Percentiles rank a stretch among this genome's conserved stretches.
phyloP scores from a whole-genome alignment of 345 rosid genomes.

The Stellera chamaejasme region DNA sequence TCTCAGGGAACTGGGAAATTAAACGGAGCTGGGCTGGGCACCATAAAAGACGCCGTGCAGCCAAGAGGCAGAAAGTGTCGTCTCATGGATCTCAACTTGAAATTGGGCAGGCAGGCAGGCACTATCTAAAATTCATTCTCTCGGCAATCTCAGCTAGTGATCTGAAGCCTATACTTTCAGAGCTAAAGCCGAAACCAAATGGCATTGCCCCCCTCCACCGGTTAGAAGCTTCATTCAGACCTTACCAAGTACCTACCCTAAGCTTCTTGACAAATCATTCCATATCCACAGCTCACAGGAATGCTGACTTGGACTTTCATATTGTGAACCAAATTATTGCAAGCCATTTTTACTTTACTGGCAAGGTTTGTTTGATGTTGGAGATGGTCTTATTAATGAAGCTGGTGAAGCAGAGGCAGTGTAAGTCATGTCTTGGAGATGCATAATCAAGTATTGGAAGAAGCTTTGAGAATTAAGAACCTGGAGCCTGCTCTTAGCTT shows the following conservation, averaged over 20 bases:
- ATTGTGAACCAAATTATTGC: constrained; percentile 56
- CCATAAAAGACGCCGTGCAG: constrained; percentile 45
- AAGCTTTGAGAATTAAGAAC: constrained; percentile 44
- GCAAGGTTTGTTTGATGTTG: constrained; percentile 71
- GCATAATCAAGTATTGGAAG: constrained; percentile 46
- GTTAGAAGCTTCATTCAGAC: constrained; percentile 36
- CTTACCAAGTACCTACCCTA: constrained; percentile 48
- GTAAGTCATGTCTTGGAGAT: constrained; percentile 48
- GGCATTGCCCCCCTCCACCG: constrained; percentile 32
- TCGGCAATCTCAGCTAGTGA: constrained; percentile 20
- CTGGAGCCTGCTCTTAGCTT: constrained; percentile 67
- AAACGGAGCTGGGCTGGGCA: constrained; percentile 36
- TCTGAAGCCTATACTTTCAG: constrained; percentile 33
- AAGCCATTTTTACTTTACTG: constrained; percentile 60
- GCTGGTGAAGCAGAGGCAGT: constrained; percentile 41
- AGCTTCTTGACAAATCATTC: constrained; percentile 47
- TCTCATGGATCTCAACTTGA: constrained; percentile 36
- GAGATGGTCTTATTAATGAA: constrained; percentile 62
- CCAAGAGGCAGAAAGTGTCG: constrained; percentile 59
- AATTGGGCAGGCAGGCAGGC: constrained; percentile 39
- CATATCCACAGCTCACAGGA: constrained; percentile 60
- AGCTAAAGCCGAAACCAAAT: constrained; percentile 45
- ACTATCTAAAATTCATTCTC: constrained; percentile 31
- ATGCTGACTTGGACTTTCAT: constrained; percentile 45
- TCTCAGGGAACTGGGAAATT: constrained; percentile 21